A percentile compares a stretch with the other conserved stretches of the same genome.
Evolutionary conservation across 345 rosid genomes (phyloP).

Genomic region (Iberis pinnata): DNA sequence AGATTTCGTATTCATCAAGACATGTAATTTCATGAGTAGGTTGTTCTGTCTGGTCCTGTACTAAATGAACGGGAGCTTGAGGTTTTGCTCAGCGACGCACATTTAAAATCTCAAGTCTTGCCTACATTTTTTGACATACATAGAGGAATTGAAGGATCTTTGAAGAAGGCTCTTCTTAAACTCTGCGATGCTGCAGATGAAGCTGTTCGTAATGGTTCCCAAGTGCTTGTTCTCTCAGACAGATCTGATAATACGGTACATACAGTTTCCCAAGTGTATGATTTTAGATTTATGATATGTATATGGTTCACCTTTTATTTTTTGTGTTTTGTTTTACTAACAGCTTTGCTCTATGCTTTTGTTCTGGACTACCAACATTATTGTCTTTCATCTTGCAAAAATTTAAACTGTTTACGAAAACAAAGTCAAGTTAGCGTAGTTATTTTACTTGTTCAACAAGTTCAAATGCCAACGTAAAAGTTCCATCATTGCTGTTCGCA

Average conservation of each 20-base stretch:
- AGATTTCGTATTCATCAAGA: conserved; percentile 12
- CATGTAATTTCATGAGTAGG: conserved; percentile 40
- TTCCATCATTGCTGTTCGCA: conserved; percentile 13
- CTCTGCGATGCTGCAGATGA: conserved; percentile 98
- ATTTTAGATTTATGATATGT: conserved; percentile 9
- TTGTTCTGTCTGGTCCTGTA: conserved; percentile 77
- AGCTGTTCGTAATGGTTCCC: conserved; percentile 91
- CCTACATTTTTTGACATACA: conserved; percentile 83
- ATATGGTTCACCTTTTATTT: conserved; percentile 10
- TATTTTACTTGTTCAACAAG: conserved; percentile 5
- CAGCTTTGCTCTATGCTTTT: conserved; percentile 6
- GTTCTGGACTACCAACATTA: neutral
- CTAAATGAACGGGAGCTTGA: conserved; percentile 94
- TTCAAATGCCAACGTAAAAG: conserved; percentile 1
- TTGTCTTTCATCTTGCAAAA: conserved; percentile 10
- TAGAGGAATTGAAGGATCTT: conserved; percentile 85
- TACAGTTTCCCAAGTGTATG: conserved; percentile 13
- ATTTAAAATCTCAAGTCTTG: conserved; percentile 55
- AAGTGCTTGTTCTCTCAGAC: conserved; percentile 89
- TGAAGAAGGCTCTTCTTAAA: conserved; percentile 56
- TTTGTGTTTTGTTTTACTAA: neutral
- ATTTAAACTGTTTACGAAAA: conserved; percentile 8
- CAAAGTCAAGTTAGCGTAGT: neutral
- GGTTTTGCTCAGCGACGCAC: conserved; percentile 64
- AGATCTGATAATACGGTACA: conserved; percentile 76